Evolutionary conservation across 257 asterid genomes (phyloP), one percentile per base, ranked within the genome.

Genomic region (Solanum acaule): DNA sequence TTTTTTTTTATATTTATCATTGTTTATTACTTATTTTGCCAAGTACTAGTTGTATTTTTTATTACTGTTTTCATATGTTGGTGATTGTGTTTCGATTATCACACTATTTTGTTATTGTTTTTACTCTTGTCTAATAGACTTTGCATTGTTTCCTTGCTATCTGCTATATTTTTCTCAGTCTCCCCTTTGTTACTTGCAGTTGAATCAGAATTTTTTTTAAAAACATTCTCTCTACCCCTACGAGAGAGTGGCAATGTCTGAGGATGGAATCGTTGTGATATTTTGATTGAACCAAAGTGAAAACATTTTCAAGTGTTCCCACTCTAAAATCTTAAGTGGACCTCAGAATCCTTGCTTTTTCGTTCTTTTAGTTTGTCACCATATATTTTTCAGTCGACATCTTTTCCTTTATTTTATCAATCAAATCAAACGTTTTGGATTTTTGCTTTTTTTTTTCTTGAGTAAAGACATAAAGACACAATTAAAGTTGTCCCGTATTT

Each of bases 151-250:
- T 56, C 1, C 2, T 0, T 1, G n/a, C 10, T 18, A 56, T 0
- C 10, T 16, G 1, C n/a, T 56, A 56, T 56, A 56, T 56, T 16
- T 52, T 52, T 16, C 23, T 16, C 61, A 16, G 8, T 16, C 23
- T 15, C 22, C 23, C 16, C 6, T 46, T 44, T 49, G 8, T 16
- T 49, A 49, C 23, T 40, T 49, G 61, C 61, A 16, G 0, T 49
- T 2, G 61, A 49, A 16, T 49, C 1, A 15, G 1, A 15, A 0
- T 49, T 46, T 46, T 14, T 14, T 46, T 46, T 4, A 0, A 0
- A 44, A 0, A 44, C 0, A 18, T 2, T 2, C 10, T 56, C n/a
- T 56, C 4, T 18, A 56, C 0, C n/a, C 3, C 2, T 18, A 56
- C 2, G 63, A 52, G n/a, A 18, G 18, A 52, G 4, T 2, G 6